Percentiles rank a stretch among this genome's conserved stretches.
phyloP scores from a whole-genome alignment of 495 filamentous ascomycete species.

The Oleoguttula mirabilis region DNA sequence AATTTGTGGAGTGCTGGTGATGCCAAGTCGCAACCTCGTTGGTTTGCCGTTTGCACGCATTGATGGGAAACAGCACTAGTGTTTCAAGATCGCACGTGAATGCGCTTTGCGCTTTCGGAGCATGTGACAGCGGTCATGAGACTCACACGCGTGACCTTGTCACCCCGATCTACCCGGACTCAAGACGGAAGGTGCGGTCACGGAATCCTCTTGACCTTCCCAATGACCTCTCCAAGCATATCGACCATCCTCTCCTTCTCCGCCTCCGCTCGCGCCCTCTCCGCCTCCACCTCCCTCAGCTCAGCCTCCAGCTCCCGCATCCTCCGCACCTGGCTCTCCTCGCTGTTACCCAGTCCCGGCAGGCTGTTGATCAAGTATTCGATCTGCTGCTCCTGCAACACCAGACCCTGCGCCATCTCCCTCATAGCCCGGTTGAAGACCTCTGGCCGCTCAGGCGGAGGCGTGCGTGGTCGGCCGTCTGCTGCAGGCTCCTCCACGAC shows the following conservation, averaged over 20 bases:
- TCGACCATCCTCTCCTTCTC: constrained; percentile 58
- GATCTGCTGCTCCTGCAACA: constrained; percentile 89
- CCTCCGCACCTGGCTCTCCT: constrained; percentile 64
- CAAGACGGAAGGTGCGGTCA: constrained; percentile 7
- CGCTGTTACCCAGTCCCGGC: constrained; percentile 77
- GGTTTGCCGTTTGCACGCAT: too few relatives aligned
- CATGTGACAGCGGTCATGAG: too few relatives aligned
- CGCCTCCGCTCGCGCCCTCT: constrained; percentile 54
- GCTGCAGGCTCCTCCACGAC: background rate
- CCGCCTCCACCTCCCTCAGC: constrained; percentile 58
- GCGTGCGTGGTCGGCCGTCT: constrained; percentile 1
- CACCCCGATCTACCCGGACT: too few relatives aligned
- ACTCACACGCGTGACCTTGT: too few relatives aligned
- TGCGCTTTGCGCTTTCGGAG: too few relatives aligned
- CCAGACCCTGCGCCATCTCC: constrained; percentile 76
- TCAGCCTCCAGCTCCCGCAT: constrained; percentile 68
- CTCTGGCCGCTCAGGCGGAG: constrained; percentile 44
- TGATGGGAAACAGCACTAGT: too few relatives aligned
- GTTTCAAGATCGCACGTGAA: too few relatives aligned
- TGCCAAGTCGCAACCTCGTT: too few relatives aligned
- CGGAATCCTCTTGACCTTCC: constrained; percentile 30
- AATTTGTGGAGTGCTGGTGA: too few relatives aligned
- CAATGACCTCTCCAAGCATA: constrained; percentile 56
- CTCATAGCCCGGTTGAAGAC: constrained; percentile 57
- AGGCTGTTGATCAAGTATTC: constrained; percentile 70